Evolutionary conservation across 192 early-diverging fungal species (phyloP), one percentile per base, ranked within the genome.

Genomic region (Chytriomyces sp.): DNA sequence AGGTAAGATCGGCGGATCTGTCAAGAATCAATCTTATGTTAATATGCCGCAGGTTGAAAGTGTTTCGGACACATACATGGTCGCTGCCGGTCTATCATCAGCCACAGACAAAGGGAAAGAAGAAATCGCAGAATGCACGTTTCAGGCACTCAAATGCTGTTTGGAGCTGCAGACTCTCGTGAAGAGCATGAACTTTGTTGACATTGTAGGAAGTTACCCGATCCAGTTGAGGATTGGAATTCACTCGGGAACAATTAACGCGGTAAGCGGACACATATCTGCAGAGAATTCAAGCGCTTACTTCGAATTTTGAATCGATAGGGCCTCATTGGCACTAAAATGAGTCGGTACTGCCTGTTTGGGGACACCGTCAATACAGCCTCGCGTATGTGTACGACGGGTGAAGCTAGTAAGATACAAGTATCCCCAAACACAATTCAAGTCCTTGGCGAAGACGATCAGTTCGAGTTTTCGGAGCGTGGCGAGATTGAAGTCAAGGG

Each of bases 271-370:
- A 31, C 10, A 49, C 44, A n/a, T n/a, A n/a, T n/a, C n/a, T n/a
- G n/a, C n/a, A n/a, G n/a, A n/a, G 5, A 36, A 19, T 49, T 54
- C 28, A 3, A 39, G 25, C n/a, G 32, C 0, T 54, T 0, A 25
- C 49, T 64, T 64, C 31, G 8, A 22, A 3, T 62, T 34, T 10
- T 5, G 14, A 5, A 19, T 65, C 25, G 17, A 22, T 39, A 81
- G 37, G 81, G 81, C 14, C 52, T 82, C 8, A 74, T 82, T 56
- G 81, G 81, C 58, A 72, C 64, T 39, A 82, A 82, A 52, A 82
- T 82, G 81, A 77, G 80, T 19, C 67, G 78, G 26, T 82, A 82
- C 71, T 81, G 79, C 70, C 52, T 82, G 19, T 82, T 82, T 64
- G 78, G 80, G n/a, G 76, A 82, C 64, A 81, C 80, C 5, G 75